Base-by-base conservation (phyloP, 1,284 basidiomycete species). In the Neonothopanus nambi region DNA sequence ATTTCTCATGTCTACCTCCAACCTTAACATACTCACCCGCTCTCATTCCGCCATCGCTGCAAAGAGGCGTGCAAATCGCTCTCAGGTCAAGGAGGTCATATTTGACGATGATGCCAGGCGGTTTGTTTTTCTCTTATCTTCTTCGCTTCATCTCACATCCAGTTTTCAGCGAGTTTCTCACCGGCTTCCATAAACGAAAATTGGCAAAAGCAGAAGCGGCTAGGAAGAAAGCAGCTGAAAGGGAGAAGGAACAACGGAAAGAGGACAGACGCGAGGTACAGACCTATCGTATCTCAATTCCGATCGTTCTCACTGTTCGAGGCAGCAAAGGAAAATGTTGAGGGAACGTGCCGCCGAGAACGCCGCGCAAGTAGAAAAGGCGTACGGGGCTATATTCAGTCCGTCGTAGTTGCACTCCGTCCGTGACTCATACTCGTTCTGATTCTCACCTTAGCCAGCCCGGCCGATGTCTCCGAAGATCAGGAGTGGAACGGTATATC, bases 111-210 rank as follows among this genome's bases (percentile, higher is more conserved):
- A 81, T 47, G 86, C 87, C 0, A 81, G 91, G 90, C 40, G 33
- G 73, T 36, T 65, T 9, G 17, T 21, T 39, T 49, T 51, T 52
- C 51, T 26, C 38, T 57, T 55, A 52, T 48, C 20, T 51, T 42
- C 41, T 43, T 44, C 37, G 55, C 54, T 57, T 56, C 48, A 49
- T 46, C 43, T 52, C 46, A 57, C 33, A 33, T 26, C 46, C 18
- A 36, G 43, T 23, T 12, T 51, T 7, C 64, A 93, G 91, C 63
- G 86, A 92, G 48, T 94, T 86, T 69, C 68, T 94, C 65, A 93
- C 91, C 9, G 91, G 91, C 15, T 94, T 94, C 68, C 87, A 87
- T 67, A 93, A 93, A 69, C 84, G 91, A 59, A 94, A 94, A 66
- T 65, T 91, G 47, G 81, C 81, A 59, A 89, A 87, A 67, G 79